These are phyloP conservation scores for Rutstroemia sp. DNA, from an alignment of 2,329 filamentous ascomycete species.

Conservation along the genomic window DNA sequence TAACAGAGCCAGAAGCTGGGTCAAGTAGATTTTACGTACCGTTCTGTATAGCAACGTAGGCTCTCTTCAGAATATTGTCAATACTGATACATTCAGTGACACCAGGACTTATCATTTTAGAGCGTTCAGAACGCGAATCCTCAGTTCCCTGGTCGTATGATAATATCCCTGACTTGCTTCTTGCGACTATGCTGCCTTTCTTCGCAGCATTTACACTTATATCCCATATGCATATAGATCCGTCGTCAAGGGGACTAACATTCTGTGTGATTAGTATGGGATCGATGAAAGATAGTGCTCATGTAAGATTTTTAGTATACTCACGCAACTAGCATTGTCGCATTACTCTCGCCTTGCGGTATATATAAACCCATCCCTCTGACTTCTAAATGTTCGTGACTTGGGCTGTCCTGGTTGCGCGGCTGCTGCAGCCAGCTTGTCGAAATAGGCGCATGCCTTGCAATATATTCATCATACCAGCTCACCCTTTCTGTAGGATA, in stretches of 20 bases:
- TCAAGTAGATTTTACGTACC: slow-evolving; percentile 35
- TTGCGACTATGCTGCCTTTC: slow-evolving; percentile 56
- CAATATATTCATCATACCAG: slow-evolving; percentile 88
- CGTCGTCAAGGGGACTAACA: slow-evolving; percentile 64
- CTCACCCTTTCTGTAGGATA: slow-evolving; percentile 64
- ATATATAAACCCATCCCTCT: slow-evolving; percentile 66
- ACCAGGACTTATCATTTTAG: slow-evolving; percentile 62
- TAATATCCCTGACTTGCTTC: slow-evolving; percentile 60
- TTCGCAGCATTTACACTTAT: slow-evolving; percentile 47
- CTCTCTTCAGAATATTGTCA: slow-evolving; percentile 57
- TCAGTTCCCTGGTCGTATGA: slow-evolving; percentile 44
- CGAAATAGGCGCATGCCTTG: slow-evolving; percentile 66
- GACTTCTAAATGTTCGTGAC: slow-evolving; percentile 51
- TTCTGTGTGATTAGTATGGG: not conserved
- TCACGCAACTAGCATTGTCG: slow-evolving; percentile 53
- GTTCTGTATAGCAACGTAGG: slow-evolving; percentile 74
- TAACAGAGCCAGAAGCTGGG: not conserved
- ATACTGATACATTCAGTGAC: slow-evolving; percentile 80
- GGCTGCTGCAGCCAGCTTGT: slow-evolving; percentile 72
- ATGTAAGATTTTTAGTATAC: not conserved
- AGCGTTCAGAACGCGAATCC: slow-evolving; percentile 38
- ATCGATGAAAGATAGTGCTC: not conserved
- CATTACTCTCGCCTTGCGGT: slow-evolving; percentile 44
- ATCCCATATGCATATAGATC: slow-evolving; percentile 84
- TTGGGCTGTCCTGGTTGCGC: slow-evolving; percentile 34